Conservation (phyloP, 2,329 filamentous ascomycete species). For the Diaporthe aspalathi region DNA sequence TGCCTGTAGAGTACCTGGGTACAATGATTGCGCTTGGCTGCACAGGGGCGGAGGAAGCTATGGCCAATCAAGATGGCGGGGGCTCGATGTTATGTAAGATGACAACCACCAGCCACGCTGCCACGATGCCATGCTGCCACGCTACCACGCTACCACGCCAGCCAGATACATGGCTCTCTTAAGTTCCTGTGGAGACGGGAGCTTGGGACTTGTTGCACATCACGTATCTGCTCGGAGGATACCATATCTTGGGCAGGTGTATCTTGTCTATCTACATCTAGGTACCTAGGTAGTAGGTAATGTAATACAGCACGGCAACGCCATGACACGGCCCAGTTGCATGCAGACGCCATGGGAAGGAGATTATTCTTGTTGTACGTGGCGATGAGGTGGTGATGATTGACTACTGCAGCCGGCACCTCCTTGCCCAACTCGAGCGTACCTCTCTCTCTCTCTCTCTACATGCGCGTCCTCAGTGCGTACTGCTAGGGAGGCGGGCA, state of each 20-base stretch:
- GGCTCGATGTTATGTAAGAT: background rate
- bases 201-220: conserved; percentile 7
- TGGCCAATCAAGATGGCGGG: conserved; percentile 5
- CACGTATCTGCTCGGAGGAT: background rate
- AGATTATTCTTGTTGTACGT: background rate
- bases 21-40: background rate
- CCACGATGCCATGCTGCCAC: no score
- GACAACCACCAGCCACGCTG: no score
- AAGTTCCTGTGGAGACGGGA: background rate
- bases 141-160: no score
- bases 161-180: no score
- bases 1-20: background rate
- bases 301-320: background rate
- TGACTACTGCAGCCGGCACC: background rate
- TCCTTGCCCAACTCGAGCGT: no score
- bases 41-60: no score
- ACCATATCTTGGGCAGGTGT: no score
- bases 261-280: background rate
- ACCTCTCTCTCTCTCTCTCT: no score
- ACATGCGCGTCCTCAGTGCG: no score
- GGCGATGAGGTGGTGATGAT: background rate
- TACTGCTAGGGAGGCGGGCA: background rate
- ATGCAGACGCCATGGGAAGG: conserved; percentile 8
- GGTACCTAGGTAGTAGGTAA: background rate
- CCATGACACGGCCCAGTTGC: background rate